Evolutionary conservation across 352 stramenopile species (phyloP).

Genomic region (Phytophthora ramorum): DNA sequence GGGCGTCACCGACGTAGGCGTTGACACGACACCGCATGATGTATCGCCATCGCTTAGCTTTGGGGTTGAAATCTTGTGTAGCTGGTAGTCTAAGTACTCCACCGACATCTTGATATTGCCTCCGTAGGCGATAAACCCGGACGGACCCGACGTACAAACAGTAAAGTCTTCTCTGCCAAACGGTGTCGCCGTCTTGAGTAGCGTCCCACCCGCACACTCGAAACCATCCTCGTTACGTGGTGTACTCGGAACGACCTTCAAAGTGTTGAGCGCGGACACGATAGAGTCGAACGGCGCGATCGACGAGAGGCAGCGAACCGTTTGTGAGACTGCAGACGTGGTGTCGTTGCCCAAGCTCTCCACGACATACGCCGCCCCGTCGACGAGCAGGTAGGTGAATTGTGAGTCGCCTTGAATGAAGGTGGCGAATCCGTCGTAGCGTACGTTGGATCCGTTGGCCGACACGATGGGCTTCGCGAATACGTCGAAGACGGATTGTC

Average conservation of each 20-base stretch:
- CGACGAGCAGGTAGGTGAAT: constrained; percentile 28
- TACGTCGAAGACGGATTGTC: constrained; percentile 31
- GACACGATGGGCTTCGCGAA: constrained; percentile 36
- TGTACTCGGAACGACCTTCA: constrained; percentile 2
- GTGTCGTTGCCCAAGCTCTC: not conserved
- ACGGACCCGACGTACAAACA: constrained; percentile 17
- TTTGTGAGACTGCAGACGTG: not conserved
- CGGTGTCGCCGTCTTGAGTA: constrained; percentile 21
- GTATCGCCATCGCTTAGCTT: not conserved
- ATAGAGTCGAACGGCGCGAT: constrained; percentile 14
- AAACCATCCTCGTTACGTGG: not conserved
- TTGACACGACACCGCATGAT: not conserved
- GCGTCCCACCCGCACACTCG: constrained; percentile 12
- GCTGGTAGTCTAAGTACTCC: constrained; percentile 4
- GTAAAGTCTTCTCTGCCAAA: constrained; percentile 7
- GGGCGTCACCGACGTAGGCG: not conserved
- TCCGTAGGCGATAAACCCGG: constrained; percentile 23
- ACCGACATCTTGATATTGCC: constrained; percentile 26
- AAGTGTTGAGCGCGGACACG: constrained; percentile 7
- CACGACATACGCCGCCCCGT: constrained; percentile 31
- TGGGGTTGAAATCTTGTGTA: not conserved
- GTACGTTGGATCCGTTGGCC: constrained; percentile 2
- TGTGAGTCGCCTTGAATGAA: constrained; percentile 9
- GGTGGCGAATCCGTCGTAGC: constrained; percentile 30
- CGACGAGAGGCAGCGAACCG: not conserved